These are phyloP conservation scores for Pachyrhizus erosus DNA, from an alignment of 306 rosid species.

Conservation along the genomic window DNA sequence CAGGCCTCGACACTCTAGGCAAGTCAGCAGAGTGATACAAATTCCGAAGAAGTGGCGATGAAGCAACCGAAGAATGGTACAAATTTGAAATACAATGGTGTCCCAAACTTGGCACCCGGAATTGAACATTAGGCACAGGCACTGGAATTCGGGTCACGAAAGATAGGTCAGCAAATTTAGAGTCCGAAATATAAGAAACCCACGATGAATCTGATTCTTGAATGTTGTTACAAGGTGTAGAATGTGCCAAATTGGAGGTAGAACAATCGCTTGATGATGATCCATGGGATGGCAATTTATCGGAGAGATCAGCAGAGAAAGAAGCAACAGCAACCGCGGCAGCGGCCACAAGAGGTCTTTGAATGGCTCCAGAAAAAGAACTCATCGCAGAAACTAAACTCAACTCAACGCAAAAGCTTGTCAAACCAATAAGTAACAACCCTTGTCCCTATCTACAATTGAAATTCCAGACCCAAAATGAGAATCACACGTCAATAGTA, in stretches of 20 bases:
- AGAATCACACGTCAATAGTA: constrained; percentile 19
- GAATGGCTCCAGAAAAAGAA: constrained; percentile 80
- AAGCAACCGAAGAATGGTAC: constrained; percentile 52
- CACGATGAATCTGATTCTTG: constrained; percentile 50
- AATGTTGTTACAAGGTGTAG: constrained; percentile 35
- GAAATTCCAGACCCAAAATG: constrained; percentile 5
- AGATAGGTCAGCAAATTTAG: constrained; percentile 66
- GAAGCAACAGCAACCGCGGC: constrained; percentile 84
- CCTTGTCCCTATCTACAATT: not conserved
- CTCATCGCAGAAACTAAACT: constrained; percentile 57
- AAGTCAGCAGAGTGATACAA: constrained; percentile 74
- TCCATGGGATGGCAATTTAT: constrained; percentile 57
- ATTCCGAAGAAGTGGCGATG: constrained; percentile 56
- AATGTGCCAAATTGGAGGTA: constrained; percentile 45
- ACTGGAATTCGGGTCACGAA: constrained; percentile 63
- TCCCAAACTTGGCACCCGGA: constrained; percentile 53
- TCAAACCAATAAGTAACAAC: constrained; percentile 34
- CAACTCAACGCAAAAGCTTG: constrained; percentile 27
- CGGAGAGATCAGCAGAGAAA: constrained; percentile 68
- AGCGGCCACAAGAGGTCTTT: constrained; percentile 88
- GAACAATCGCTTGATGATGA: constrained; percentile 52
- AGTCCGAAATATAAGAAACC: constrained; percentile 64
- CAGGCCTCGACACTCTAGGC: constrained; percentile 51
- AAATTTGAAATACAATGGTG: constrained; percentile 42
- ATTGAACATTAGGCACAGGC: constrained; percentile 64